Evolutionary conservation across 495 filamentous ascomycete genomes (phyloP).

Genomic region (Friedmanniomyces simplex): DNA sequence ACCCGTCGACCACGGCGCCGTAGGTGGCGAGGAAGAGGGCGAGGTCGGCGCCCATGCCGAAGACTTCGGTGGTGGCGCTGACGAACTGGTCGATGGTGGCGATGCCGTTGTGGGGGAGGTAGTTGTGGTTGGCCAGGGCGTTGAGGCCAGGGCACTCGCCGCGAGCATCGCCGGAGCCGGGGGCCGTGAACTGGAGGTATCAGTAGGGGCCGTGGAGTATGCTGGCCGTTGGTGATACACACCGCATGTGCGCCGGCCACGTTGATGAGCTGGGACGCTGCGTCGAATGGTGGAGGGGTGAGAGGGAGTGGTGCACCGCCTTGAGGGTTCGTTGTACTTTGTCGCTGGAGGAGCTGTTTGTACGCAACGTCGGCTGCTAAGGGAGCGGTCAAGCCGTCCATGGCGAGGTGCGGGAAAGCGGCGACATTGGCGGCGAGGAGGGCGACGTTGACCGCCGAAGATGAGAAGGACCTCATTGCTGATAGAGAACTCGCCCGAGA

Average conservation of each 20-base stretch:
- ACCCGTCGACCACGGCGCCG: conserved; percentile 42
- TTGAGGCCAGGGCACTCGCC: conserved; percentile 37
- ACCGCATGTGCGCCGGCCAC: conserved; percentile 22
- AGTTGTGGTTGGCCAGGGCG: conserved; percentile 40
- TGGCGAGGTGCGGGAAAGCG: conserved; percentile 19
- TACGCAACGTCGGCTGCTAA: conserved; percentile 10
- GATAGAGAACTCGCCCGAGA: too few relatives aligned
- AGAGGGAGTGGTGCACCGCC: conserved; percentile 19
- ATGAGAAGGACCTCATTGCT: conserved; percentile 1
- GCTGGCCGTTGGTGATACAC: neutral
- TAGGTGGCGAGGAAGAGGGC: conserved; percentile 41
- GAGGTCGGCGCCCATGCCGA: conserved; percentile 33
- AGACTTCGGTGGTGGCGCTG: conserved; percentile 23
- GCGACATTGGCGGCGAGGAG: conserved; percentile 9
- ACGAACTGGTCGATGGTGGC: conserved; percentile 33
- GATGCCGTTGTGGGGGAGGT: conserved; percentile 43
- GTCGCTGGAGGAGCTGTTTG: conserved; percentile 5
- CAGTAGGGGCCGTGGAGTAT: neutral
- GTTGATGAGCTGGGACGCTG: conserved; percentile 25
- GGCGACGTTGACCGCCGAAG: neutral
- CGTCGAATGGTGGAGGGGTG: conserved; percentile 28
- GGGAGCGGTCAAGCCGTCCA: conserved; percentile 3
- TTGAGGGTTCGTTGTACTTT: conserved; percentile 5
- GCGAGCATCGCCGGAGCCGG: conserved; percentile 24
- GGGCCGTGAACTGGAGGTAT: conserved; percentile 19